These are phyloP conservation scores for Leucosporidium scottii DNA, from an alignment of 768 basidiomycete species.

Conservation along the genomic window DNA sequence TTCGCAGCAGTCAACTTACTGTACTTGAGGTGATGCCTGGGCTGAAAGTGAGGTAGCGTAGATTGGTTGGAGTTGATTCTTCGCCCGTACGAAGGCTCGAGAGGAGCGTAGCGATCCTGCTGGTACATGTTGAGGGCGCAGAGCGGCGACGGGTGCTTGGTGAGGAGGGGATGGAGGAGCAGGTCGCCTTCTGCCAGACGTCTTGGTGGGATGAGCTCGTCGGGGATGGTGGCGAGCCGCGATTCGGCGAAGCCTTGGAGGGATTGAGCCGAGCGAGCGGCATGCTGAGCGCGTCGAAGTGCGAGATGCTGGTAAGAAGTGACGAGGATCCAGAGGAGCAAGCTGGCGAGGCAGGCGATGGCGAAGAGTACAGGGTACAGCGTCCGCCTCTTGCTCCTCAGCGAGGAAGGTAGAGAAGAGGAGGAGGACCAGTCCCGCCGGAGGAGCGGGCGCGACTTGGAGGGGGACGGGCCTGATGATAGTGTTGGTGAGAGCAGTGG, in stretches of 20 bases:
- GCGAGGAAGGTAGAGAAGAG: no score
- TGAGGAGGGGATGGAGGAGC: conserved; percentile 12
- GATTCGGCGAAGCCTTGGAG: conserved; percentile 13
- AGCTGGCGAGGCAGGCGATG: no score
- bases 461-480: no score
- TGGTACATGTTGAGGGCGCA: conserved; percentile 11
- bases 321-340: no score
- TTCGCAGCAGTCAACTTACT: background rate
- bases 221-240: background rate
- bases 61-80: background rate
- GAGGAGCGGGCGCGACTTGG: no score
- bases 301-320: no score
- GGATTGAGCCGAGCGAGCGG: no score
- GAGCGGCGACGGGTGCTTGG: background rate
- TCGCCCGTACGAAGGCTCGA: conserved; percentile 1
- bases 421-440: no score
- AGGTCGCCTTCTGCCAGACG: background rate
- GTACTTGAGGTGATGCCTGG: conserved; percentile 4
- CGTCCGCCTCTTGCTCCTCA: no score
- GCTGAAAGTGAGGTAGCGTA: background rate
- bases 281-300: no score
- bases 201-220: background rate
- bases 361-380: no score
- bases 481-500: no score
- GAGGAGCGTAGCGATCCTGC: conserved; percentile 12